phyloP scores from a whole-genome alignment of 192 early-diverging fungal genomes.

The Jimgerdemannia lactiflua region DNA sequence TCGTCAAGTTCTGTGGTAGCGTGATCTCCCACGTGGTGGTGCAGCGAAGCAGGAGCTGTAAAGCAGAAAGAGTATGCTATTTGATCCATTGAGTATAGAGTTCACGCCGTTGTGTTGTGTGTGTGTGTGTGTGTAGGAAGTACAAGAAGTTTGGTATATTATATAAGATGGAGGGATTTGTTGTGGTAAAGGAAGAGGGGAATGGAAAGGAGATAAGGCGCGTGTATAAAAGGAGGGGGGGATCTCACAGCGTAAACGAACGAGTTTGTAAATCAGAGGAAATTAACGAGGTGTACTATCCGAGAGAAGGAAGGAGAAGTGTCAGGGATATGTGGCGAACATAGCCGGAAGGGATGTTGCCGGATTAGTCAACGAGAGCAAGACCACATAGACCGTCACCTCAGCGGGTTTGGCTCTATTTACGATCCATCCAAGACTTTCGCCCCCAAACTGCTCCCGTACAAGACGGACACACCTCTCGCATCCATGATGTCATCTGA shows the following conservation, averaged over 20 bases:
- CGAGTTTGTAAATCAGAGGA: not conserved
- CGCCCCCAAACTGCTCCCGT: too few species aligned
- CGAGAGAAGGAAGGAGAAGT: not conserved
- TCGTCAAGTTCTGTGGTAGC: too few species aligned
- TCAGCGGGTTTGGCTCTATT: too few species aligned
- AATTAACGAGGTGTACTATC: not conserved
- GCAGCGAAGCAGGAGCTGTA: not conserved
- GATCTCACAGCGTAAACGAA: not conserved
- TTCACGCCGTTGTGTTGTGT: not conserved
- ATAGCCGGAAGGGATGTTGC: too few species aligned
- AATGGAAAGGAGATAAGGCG: conserved; percentile 1
- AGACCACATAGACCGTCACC: too few species aligned
- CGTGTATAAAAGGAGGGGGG: not conserved
- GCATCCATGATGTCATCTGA: too few species aligned
- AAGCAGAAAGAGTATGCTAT: conserved; percentile 3
- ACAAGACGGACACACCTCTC: too few species aligned
- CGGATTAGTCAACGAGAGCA: too few species aligned
- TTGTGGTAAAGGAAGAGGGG: not conserved
- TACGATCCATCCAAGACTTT: too few species aligned
- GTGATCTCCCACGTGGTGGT: too few species aligned
- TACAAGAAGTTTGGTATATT: not conserved
- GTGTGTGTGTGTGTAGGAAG: not conserved
- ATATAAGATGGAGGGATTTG: not conserved
- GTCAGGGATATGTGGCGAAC: too few species aligned
- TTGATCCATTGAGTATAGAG: not conserved